A percentile compares a stretch with the other conserved stretches of the same genome.
Conservation (phyloP, 2,329 filamentous ascomycete species). For the Ophiostoma populinum region DNA sequence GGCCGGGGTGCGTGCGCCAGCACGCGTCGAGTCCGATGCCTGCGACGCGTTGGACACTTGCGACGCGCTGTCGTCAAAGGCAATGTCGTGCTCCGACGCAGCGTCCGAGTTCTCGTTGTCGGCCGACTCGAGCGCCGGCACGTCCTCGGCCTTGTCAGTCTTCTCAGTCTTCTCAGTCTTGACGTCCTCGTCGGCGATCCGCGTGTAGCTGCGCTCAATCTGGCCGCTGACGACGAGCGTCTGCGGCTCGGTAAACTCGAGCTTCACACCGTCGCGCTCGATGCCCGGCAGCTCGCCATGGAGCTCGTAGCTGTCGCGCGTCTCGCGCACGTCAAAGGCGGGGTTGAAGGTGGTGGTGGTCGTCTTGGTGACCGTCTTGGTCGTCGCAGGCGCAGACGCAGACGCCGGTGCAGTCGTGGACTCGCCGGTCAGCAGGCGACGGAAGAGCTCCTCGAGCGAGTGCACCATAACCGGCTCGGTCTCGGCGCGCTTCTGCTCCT, state of each 20-base stretch:
- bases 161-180: no score
- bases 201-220: conserved; percentile 34
- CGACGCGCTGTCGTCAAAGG: no score
- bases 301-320: conserved; percentile 50
- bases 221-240: conserved; percentile 55
- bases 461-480: background rate
- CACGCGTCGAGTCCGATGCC: no score
- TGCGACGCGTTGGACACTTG: no score
- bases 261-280: conserved; percentile 53
- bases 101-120: conserved; percentile 18
- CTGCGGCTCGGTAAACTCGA: conserved; percentile 64
- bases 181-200: background rate
- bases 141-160: background rate
- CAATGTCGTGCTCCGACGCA: no score
- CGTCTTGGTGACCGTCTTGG: conserved; percentile 16
- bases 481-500: no score
- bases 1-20: background rate
- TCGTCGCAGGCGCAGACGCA: no score
- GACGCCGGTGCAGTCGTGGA: background rate
- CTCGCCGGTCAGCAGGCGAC: background rate
- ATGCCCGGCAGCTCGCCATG: conserved; percentile 67
- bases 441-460: background rate
- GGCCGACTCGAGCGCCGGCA: background rate
- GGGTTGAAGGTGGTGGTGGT: conserved; percentile 39
- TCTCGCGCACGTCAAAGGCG: conserved; percentile 64